Conservation (phyloP, 2,329 filamentous ascomycete genomes). For the Colletotrichum magnum region DNA sequence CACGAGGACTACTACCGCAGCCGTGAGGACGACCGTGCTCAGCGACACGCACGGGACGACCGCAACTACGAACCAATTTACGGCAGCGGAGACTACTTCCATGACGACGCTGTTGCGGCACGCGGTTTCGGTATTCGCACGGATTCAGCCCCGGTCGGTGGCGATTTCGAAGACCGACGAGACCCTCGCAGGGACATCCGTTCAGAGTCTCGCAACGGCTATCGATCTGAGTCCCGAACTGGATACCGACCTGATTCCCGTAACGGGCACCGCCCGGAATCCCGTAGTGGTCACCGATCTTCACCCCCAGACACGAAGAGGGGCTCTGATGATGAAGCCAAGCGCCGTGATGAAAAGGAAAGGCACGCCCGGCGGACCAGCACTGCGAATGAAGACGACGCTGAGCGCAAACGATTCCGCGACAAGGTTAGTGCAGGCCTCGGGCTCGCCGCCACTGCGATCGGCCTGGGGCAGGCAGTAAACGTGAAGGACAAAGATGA, state of each 20-base stretch:
- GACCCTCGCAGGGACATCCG: slow-evolving; percentile 49
- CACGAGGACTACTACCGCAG: slow-evolving; percentile 64
- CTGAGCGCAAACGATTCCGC: slow-evolving; percentile 58
- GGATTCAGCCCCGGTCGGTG: slow-evolving; percentile 49
- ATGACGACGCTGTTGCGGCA: slow-evolving; percentile 60
- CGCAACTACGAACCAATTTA: slow-evolving; percentile 52
- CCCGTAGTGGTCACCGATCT: background rate
- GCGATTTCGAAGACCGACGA: slow-evolving; percentile 59
- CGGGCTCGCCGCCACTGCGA: slow-evolving; percentile 63
- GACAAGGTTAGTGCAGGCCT: slow-evolving; percentile 65
- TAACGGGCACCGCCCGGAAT: slow-evolving; percentile 41
- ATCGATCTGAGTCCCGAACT: slow-evolving; percentile 47
- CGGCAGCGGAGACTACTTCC: slow-evolving; percentile 54
- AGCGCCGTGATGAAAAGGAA: slow-evolving; percentile 44
- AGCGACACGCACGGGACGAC: slow-evolving; percentile 58
- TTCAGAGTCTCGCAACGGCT: slow-evolving; percentile 46
- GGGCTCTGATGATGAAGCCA: slow-evolving; percentile 41
- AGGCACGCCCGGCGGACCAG: slow-evolving; percentile 46
- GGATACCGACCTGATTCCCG: slow-evolving; percentile 56
- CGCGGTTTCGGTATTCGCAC: slow-evolving; percentile 69
- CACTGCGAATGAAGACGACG: slow-evolving; percentile 53
- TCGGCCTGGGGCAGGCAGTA: slow-evolving; percentile 57
- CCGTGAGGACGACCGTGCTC: slow-evolving; percentile 62
- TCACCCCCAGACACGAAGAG: slow-evolving; percentile 38
- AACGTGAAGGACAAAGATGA: slow-evolving; percentile 57